Percentiles rank a stretch among this genome's conserved stretches.
These are phyloP conservation scores for Amaranthus hypochondriacus DNA, from an alignment of 148 eudicot genomes.

Conservation along the genomic window DNA sequence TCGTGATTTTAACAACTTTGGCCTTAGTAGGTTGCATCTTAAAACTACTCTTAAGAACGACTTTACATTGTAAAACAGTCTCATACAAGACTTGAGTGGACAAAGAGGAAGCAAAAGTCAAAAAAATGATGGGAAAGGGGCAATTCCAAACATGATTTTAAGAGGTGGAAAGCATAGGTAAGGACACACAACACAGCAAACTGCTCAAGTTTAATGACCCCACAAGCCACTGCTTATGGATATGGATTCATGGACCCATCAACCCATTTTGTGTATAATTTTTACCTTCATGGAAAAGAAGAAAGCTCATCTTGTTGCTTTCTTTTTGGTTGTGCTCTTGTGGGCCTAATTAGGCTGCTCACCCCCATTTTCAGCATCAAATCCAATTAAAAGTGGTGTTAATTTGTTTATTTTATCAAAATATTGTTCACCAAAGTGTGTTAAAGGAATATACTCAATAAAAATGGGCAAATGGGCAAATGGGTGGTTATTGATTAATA, in stretches of 20 bases:
- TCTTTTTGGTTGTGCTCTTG: conserved; percentile 11
- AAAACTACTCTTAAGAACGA: too few relatives aligned
- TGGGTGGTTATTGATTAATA: too few relatives aligned
- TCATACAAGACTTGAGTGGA: conserved; percentile 4
- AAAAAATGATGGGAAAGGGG: conserved; percentile 14
- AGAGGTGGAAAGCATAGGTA: conserved; percentile 26
- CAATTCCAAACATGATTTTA: conserved; percentile 19
- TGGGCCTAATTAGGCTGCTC: conserved; percentile 24
- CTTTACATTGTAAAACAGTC: neutral
- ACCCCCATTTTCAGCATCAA: conserved; percentile 8
- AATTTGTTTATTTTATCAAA: neutral
- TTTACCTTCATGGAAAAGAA: conserved; percentile 15
- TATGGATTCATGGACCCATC: conserved; percentile 12
- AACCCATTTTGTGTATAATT: conserved; percentile 7
- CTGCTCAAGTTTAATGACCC: conserved; percentile 11
- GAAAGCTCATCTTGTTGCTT: conserved; percentile 19
- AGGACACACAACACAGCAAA: conserved; percentile 16
- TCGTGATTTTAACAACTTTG: too few relatives aligned
- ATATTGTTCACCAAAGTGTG: neutral
- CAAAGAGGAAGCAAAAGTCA: conserved; percentile 27
- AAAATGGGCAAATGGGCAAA: neutral
- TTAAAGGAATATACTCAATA: neutral
- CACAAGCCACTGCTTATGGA: conserved; percentile 26
- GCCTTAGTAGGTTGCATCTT: too few relatives aligned
- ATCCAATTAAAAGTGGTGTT: neutral